Percentiles rank a stretch among this genome's conserved stretches.
These are phyloP conservation scores for Babesia bovis DNA, from an alignment of 169 alveolate genomes.

Conservation along the genomic window DNA sequence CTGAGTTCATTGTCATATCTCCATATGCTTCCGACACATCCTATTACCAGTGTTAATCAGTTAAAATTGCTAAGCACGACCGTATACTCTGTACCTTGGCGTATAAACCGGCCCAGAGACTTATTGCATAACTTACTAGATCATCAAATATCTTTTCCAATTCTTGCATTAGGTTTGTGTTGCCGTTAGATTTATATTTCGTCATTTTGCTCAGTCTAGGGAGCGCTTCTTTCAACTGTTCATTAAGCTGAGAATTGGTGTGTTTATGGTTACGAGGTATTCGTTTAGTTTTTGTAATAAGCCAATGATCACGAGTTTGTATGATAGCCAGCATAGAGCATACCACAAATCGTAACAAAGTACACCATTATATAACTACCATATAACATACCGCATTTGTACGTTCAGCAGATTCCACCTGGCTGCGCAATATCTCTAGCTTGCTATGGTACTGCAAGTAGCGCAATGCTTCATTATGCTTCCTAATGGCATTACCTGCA, in stretches of 20 bases:
- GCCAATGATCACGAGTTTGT: too few relatives aligned
- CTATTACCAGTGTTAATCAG: constrained; percentile 3
- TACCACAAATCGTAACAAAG: too few relatives aligned
- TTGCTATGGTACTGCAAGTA: constrained; percentile 50
- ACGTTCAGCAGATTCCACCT: constrained; percentile 43
- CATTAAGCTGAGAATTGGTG: constrained; percentile 38
- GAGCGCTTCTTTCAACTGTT: constrained; percentile 34
- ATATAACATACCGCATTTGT: constrained; percentile 34
- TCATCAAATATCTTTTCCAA: constrained; percentile 61
- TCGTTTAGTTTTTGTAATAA: too few relatives aligned
- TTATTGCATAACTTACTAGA: constrained; percentile 33
- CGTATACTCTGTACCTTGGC: too few relatives aligned
- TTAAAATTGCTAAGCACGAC: too few relatives aligned
- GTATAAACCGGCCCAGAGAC: too few relatives aligned
- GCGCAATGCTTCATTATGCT: constrained; percentile 56
- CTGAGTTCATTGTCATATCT: constrained; percentile 15
- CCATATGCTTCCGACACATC: constrained; percentile 45
- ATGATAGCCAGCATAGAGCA: too few relatives aligned
- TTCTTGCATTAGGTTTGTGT: constrained; percentile 27
- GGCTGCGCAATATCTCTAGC: constrained; percentile 45
- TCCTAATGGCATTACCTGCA: constrained; percentile 57
- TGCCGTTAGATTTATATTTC: constrained; percentile 26
- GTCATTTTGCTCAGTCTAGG: constrained; percentile 41
- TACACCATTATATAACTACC: too few relatives aligned
- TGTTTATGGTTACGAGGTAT: too few relatives aligned